These are phyloP conservation scores for Colletotrichum sp. DNA, from an alignment of 2,329 filamentous ascomycete genomes.

Conservation along the genomic window DNA sequence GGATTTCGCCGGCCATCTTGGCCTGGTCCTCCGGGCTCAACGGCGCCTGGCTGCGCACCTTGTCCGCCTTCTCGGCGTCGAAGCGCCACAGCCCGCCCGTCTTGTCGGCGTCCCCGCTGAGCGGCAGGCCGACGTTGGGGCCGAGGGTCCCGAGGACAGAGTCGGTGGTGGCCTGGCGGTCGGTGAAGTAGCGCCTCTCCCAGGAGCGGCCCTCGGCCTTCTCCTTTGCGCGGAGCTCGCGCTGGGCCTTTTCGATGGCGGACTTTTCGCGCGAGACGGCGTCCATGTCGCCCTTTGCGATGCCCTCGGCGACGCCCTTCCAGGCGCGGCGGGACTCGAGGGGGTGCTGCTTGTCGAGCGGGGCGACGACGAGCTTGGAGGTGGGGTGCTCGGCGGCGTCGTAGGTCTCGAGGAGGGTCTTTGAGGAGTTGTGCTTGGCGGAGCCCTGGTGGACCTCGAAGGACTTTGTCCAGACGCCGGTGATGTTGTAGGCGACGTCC, in stretches of 20 bases:
- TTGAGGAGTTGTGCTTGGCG: conserved; percentile 53
- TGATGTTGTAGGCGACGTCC: conserved; percentile 78
- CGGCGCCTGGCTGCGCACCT: conserved; percentile 61
- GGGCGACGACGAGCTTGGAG: conserved; percentile 73
- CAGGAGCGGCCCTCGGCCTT: conserved; percentile 76
- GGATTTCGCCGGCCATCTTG: conserved; percentile 47
- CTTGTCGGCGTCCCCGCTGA: conserved; percentile 62
- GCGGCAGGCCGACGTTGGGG: conserved; percentile 48
- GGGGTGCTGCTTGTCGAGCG: conserved; percentile 80
- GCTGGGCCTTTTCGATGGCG: conserved; percentile 89
- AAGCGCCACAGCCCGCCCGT: conserved; percentile 67
- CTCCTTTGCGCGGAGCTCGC: conserved; percentile 75
- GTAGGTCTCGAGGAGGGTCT: conserved; percentile 62
- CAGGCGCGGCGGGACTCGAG: conserved; percentile 89
- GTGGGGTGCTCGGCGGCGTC: conserved; percentile 61
- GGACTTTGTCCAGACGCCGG: conserved; percentile 88
- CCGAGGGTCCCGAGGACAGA: conserved; percentile 50
- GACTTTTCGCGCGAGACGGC: conserved; percentile 78
- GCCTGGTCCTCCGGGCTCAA: conserved; percentile 55
- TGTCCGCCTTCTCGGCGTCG: conserved; percentile 61
- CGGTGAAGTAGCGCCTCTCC: conserved; percentile 83
- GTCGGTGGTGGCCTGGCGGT: conserved; percentile 48
- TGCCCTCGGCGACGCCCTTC: conserved; percentile 82
- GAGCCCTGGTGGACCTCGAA: conserved; percentile 78
- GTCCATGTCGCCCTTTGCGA: conserved; percentile 85